phyloP scores from a whole-genome alignment of 192 early-diverging fungal species.

The Dispira parvispora region DNA sequence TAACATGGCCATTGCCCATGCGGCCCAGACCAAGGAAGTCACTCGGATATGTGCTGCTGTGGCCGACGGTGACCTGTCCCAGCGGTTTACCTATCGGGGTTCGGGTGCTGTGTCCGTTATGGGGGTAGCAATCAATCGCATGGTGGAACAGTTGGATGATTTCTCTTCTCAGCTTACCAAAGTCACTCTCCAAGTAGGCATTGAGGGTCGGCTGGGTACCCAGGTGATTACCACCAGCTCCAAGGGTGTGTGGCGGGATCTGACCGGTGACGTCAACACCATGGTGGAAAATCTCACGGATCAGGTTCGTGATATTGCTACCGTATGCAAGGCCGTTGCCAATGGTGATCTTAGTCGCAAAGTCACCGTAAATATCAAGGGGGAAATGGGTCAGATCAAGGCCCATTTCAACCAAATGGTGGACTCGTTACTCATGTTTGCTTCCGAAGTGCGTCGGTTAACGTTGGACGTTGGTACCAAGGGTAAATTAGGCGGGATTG shows the following conservation, averaged over 20 bases:
- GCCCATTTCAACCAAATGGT: slow-evolving; percentile 49
- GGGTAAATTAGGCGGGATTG: slow-evolving; percentile 37
- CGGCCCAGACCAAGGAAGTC: slow-evolving; percentile 19
- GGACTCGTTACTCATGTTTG: slow-evolving; percentile 33
- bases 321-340: slow-evolving; percentile 43
- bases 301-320: slow-evolving; percentile 44
- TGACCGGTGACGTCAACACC: slow-evolving; percentile 42
- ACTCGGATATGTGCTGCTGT: slow-evolving; percentile 13
- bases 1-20: slow-evolving; percentile 24
- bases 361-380: slow-evolving; percentile 34
- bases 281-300: slow-evolving; percentile 44
- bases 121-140: slow-evolving; percentile 13
- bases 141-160: slow-evolving; percentile 29
- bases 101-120: slow-evolving; percentile 15
- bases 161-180: slow-evolving; percentile 36
- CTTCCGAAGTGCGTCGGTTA: slow-evolving; percentile 44
- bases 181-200: slow-evolving; percentile 39
- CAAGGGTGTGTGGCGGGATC: slow-evolving; percentile 33
- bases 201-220: slow-evolving; percentile 33
- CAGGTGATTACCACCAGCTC: slow-evolving; percentile 30
- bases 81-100: neutral
- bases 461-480: slow-evolving; percentile 47
- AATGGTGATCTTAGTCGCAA: slow-evolving; percentile 37
- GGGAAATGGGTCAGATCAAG: slow-evolving; percentile 49
- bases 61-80: slow-evolving; percentile 12